These are phyloP conservation scores for Hanseniaspora hatyaiensis DNA, from an alignment of 805 yeast genomes.

Conservation along the genomic window DNA sequence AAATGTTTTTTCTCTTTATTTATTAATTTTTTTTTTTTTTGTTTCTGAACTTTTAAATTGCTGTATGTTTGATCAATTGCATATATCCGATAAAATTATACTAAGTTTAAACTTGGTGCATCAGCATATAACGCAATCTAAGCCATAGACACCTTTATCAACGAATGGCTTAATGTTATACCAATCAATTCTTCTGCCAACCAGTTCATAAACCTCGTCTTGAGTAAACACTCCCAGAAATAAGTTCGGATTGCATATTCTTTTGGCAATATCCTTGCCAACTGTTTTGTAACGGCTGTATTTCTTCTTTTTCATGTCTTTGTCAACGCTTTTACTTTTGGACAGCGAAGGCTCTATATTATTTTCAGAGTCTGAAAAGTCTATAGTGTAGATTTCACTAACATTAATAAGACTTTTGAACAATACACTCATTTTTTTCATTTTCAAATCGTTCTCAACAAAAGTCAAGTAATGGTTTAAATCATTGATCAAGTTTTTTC, in stretches of 20 bases:
- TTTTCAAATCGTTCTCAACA: conserved; percentile 44
- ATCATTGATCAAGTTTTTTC: conserved; percentile 70
- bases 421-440: conserved; percentile 59
- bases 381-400: conserved; percentile 71
- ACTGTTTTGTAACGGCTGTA: conserved; percentile 35
- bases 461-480: conserved; percentile 68
- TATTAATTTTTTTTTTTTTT: too few species aligned
- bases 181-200: conserved; percentile 85
- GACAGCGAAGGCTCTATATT: too few species aligned
- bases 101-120: too few species aligned
- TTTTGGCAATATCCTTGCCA: conserved; percentile 70
- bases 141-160: conserved; percentile 90
- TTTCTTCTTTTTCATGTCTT: conserved; percentile 6
- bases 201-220: conserved; percentile 89
- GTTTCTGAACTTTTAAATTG: too few species aligned
- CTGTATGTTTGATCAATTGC: too few species aligned
- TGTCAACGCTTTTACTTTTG: too few species aligned
- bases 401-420: conserved; percentile 72
- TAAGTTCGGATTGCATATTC: conserved; percentile 70
- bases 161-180: conserved; percentile 58
- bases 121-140: conserved; percentile 65
- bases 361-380: conserved; percentile 22
- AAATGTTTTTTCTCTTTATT: too few species aligned
- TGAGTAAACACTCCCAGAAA: conserved; percentile 84
- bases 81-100: background rate